Evolutionary conservation across 2,329 filamentous ascomycete genomes (phyloP), one percentile per base, ranked within the genome.

Genomic region (Botrytis paeoniae): DNA sequence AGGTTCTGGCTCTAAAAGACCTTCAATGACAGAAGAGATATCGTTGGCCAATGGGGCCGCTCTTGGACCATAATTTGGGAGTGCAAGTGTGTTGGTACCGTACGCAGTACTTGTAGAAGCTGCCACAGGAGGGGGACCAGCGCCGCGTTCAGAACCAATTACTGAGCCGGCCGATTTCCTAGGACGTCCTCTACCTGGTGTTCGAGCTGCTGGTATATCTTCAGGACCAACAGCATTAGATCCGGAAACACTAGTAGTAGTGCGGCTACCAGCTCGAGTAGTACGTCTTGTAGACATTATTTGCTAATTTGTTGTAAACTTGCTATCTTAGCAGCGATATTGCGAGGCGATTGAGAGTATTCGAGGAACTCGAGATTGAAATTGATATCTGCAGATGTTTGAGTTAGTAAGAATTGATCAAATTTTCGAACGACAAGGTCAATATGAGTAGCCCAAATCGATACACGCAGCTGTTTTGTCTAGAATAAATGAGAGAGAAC

Each of bases 241-340:
- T 18, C 62, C 45, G 66, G 74, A 29, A 73, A 77, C 57, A 74
- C 73, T 77, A 39, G 73, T 76, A 60, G 76, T 73, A 69, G 74
- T 74, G 64, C 74, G 76, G 65, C 77, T 79, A 7, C 77, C 63
- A 59, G 75, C 75, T 54, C 79, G 77, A 22, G 75, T 78, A 12
- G 72, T 75, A 43, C 77, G 73, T 69, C 75, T 72, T 54, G 79
- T 77, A 57, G 78, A 78, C 79, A 80, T 80, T 43, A 25, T 74
- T 65, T 35, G 16, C 41, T 25, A 22, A 60, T 22, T 35, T 37
- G 37, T 37, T 45, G 39, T 45, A 37, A 37, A 22, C 29, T 60
- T 60, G 20, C 37, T 48, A 68, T 37, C n/a, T 29, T 48, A 70
- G 41, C 69, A 45, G 43, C 22, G 45, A 48, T 54, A 43, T 43